Evolutionary conservation across 306 rosid genomes (phyloP), one percentile per base, ranked within the genome.

Genomic region (Luffa acutangula): DNA sequence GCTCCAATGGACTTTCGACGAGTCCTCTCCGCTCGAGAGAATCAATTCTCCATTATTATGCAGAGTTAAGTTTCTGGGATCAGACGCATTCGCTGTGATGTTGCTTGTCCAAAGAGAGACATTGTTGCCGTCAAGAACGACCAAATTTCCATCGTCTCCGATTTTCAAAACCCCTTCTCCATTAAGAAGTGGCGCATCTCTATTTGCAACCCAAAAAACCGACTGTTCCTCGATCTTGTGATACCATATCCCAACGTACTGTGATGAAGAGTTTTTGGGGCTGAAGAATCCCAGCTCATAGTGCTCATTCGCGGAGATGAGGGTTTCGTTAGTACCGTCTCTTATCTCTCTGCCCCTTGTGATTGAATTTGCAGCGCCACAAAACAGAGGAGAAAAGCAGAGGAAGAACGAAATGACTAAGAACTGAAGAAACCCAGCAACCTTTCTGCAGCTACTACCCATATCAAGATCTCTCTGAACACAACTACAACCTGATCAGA

Each of bases 211-310:
- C 98, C 98, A 94, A 13, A 86, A 81, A 4, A 81, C 41, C 0
- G 86, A 1, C 0, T 8, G 39, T 6, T 60, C 85, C 0, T 90
- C 72, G 65, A 87, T 42, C 51, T 80, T 84, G 80, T 78, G 39
- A 82, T 90, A 90, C 93, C 96, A 87, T 58, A 92, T 89, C 3
- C 98, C 98, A 9, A 94, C 87, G 80, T 89, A 94, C 20, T 94
- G 85, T 1, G 7, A 75, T 4, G 85, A 31, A 5, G 93, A 79
- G 48, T 85, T 82, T 2, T 5, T 76, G 0, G 74, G 80, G 79
- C 82, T 48, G 86, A 94, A 94, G 89, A 94, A 94, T 5, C 98
- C 96, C 80, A 94, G 81, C 5, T 78, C 82, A 79, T 90, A 94
- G 64, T 34, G 76, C 54, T 79, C 39, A 0, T 42, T 66, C 0